Evolutionary conservation across 2,329 filamentous ascomycete species (phyloP).

Genomic region (Beauveria australis): DNA sequence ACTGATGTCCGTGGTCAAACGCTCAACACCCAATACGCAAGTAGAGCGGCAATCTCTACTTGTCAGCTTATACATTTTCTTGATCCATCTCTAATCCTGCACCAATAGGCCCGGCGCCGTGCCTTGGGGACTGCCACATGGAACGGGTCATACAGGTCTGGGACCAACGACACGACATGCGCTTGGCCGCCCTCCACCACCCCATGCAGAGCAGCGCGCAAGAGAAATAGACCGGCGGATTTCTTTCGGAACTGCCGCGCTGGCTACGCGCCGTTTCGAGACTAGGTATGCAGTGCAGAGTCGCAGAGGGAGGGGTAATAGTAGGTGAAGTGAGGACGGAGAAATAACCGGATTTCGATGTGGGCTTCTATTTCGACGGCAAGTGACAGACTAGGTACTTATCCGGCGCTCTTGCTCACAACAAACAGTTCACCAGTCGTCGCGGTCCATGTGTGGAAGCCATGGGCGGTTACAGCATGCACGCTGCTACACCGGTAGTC

Average conservation of each 20-base stretch:
- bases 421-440: too few relatives aligned
- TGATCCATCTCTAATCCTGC: not conserved
- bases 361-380: not conserved
- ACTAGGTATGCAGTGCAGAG: not conserved
- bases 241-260: not conserved
- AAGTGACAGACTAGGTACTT: not conserved
- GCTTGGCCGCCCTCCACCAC: not conserved
- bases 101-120: not conserved
- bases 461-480: slow-evolving; percentile 1
- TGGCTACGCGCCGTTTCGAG: not conserved
- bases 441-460: not conserved
- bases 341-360: not conserved
- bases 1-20: not conserved
- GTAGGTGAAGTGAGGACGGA: not conserved
- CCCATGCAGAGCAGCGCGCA: too few relatives aligned
- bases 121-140: not conserved
- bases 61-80: not conserved
- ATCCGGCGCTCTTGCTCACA: too few relatives aligned
- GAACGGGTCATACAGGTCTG: not conserved
- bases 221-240: too few relatives aligned
- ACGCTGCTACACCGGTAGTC: not conserved
- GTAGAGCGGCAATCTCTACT: not conserved
- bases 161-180: not conserved
- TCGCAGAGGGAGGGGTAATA: not conserved
- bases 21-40: not conserved